Conservation (phyloP, 2,329 filamentous ascomycete species). For the Venturia nashicola region DNA sequence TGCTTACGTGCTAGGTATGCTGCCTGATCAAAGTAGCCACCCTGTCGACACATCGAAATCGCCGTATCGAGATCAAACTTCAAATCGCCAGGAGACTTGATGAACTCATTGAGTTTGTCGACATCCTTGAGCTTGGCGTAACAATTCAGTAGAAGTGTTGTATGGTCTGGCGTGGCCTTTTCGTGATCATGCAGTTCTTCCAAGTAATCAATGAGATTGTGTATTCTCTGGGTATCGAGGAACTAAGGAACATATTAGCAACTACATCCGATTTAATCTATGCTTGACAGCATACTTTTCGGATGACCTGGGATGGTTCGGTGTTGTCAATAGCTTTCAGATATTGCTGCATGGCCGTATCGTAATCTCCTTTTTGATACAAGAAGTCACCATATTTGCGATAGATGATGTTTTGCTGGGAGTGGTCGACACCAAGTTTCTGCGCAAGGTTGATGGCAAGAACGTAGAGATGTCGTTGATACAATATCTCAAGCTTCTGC, state of each 20-base stretch:
- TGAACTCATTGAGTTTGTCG: conserved; percentile 89
- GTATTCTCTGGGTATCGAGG: conserved; percentile 90
- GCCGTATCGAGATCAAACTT: conserved; percentile 97
- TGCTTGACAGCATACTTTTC: conserved; percentile 47
- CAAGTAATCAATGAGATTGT: conserved; percentile 92
- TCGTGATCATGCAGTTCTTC: conserved; percentile 93
- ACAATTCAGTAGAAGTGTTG: conserved; percentile 86
- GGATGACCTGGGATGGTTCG: conserved; percentile 89
- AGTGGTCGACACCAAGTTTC: conserved; percentile 66
- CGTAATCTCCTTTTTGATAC: conserved; percentile 91
- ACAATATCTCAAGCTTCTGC: conserved; percentile 85
- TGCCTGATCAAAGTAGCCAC: conserved; percentile 92
- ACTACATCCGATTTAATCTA: conserved; percentile 10
- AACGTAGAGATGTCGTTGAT: conserved; percentile 85
- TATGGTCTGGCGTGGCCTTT: conserved; percentile 88
- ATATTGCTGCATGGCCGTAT: conserved; percentile 98
- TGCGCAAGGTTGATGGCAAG: conserved; percentile 87
- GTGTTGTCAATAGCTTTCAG: conserved; percentile 92
- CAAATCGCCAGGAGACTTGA: conserved; percentile 85
- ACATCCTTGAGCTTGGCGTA: conserved; percentile 98
- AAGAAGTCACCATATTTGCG: conserved; percentile 87
- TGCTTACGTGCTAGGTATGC: conserved; percentile 92
- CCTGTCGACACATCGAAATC: conserved; percentile 94
- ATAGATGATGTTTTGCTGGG: conserved; percentile 84
- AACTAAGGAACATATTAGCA: conserved; percentile 41